phyloP scores from a whole-genome alignment of 768 basidiomycete genomes.

The Auriculariales sp. region DNA sequence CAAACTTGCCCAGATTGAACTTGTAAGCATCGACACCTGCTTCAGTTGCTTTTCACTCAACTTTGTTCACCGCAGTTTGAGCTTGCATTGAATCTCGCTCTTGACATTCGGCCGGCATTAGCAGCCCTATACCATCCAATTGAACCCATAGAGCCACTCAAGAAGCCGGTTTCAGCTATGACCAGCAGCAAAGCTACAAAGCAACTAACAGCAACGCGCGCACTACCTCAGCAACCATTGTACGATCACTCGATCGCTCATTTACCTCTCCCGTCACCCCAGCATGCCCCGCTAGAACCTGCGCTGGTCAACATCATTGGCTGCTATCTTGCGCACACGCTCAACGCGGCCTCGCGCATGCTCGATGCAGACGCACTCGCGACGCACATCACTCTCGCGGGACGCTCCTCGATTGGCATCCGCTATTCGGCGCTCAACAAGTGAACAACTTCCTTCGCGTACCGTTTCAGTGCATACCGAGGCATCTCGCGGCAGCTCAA shows the following conservation, averaged over 20 bases:
- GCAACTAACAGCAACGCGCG: neutral
- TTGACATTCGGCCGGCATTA: slow-evolving; percentile 25
- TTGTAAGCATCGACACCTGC: slow-evolving; percentile 34
- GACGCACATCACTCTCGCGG: neutral
- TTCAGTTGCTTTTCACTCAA: neutral
- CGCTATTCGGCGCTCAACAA: neutral
- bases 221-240: slow-evolving; percentile 1
- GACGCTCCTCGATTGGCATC: slow-evolving; percentile 4
- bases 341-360: slow-evolving; percentile 20
- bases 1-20: slow-evolving; percentile 51
- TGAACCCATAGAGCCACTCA: neutral
- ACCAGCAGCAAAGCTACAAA: neutral
- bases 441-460: neutral
- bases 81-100: slow-evolving; percentile 28
- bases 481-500: neutral
- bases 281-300: slow-evolving; percentile 15
- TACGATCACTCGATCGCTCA: slow-evolving; percentile 2
- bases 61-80: slow-evolving; percentile 29
- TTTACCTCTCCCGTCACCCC: slow-evolving; percentile 20
- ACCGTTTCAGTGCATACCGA: neutral
- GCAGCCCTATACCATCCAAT: slow-evolving; percentile 11
- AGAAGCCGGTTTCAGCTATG: slow-evolving; percentile 2
- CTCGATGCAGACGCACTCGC: neutral
- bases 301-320: slow-evolving; percentile 37
- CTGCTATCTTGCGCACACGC: slow-evolving; percentile 42